phyloP scores from a whole-genome alignment of 495 filamentous ascomycete species.

The Aspergillus campestris region DNA sequence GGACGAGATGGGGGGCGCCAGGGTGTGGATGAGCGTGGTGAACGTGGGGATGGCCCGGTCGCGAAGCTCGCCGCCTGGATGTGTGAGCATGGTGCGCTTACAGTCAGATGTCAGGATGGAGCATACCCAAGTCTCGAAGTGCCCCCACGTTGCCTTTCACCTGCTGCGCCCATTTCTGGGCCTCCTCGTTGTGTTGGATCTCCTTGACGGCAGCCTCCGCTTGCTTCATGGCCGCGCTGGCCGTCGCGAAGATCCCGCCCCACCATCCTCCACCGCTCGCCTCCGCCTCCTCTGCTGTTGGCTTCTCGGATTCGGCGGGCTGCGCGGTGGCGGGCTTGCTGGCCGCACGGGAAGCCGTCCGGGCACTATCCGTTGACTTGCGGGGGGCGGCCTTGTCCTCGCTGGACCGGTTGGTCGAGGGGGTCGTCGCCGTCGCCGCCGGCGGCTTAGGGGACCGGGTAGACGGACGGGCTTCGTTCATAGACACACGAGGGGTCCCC shows the following conservation, averaged over 20 bases:
- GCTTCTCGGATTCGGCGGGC: conserved; percentile 21
- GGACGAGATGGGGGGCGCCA: conserved; percentile 93
- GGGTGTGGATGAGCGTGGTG: conserved; percentile 83
- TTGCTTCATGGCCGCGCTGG: conserved; percentile 79
- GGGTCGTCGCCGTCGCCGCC: conserved; percentile 44
- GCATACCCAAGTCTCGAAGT: conserved; percentile 66
- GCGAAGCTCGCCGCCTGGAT: conserved; percentile 75
- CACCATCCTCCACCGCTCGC: conserved; percentile 74
- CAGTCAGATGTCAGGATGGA: too few relatives aligned
- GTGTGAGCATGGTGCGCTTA: conserved; percentile 14
- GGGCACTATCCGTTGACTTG: conserved; percentile 67
- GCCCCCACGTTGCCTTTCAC: conserved; percentile 86
- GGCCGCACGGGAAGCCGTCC: conserved; percentile 50
- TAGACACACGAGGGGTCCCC: conserved; percentile 71
- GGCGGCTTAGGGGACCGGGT: conserved; percentile 51
- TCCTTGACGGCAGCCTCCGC: conserved; percentile 91
- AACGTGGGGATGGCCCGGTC: conserved; percentile 90
- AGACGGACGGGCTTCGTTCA: conserved; percentile 39
- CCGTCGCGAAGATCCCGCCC: conserved; percentile 68
- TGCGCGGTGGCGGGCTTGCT: conserved; percentile 39
- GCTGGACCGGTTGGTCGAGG: conserved; percentile 46
- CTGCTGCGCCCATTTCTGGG: conserved; percentile 90
- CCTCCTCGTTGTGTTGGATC: conserved; percentile 93
- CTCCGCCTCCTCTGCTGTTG: conserved; percentile 21
- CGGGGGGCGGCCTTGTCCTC: conserved; percentile 54